phyloP scores from a whole-genome alignment of 2,329 filamentous ascomycete genomes.

The Zasmidium citrigriseum region DNA sequence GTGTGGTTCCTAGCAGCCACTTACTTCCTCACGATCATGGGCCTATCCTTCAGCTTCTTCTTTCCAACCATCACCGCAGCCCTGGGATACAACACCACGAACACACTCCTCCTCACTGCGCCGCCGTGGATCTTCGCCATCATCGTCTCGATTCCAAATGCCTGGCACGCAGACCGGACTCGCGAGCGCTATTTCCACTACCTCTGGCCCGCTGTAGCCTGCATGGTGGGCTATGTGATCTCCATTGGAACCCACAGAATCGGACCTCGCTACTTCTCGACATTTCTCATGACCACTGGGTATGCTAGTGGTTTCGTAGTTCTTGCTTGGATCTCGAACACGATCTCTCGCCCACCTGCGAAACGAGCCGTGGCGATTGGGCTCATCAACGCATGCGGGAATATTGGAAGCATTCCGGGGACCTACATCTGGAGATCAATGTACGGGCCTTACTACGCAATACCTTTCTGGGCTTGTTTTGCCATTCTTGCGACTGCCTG shows the following conservation, averaged over 20 bases:
- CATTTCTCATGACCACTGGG: constrained; percentile 16
- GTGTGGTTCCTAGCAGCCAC: constrained; percentile 17
- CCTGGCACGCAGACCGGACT: constrained; percentile 39
- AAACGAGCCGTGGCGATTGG: constrained; percentile 29
- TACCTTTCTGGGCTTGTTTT: constrained; percentile 12
- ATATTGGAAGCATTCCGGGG: constrained; percentile 16
- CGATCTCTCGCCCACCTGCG: constrained; percentile 23
- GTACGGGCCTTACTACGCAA: constrained; percentile 11
- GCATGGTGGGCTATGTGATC: constrained; percentile 46
- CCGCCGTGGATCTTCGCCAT: constrained; percentile 38
- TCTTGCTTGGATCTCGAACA: constrained; percentile 56
- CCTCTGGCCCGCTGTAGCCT: constrained; percentile 52
- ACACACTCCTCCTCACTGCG: constrained; percentile 36
- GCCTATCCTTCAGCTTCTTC: constrained; percentile 29
- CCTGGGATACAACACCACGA: constrained; percentile 38
- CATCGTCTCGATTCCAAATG: constrained; percentile 33
- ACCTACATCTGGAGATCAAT: constrained; percentile 16
- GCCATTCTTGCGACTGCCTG: constrained; percentile 6
- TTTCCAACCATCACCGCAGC: constrained; percentile 39
- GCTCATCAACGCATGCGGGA: constrained; percentile 26
- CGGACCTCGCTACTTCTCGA: constrained; percentile 23
- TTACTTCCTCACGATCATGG: constrained; percentile 19
- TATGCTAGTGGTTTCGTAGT: constrained; percentile 39
- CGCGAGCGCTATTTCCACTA: constrained; percentile 50
- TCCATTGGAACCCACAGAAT: background rate